A percentile compares a stretch with the other conserved stretches of the same genome.
These are phyloP conservation scores for Eucalyptus microcorys DNA, from an alignment of 345 rosid species.

Conservation along the genomic window DNA sequence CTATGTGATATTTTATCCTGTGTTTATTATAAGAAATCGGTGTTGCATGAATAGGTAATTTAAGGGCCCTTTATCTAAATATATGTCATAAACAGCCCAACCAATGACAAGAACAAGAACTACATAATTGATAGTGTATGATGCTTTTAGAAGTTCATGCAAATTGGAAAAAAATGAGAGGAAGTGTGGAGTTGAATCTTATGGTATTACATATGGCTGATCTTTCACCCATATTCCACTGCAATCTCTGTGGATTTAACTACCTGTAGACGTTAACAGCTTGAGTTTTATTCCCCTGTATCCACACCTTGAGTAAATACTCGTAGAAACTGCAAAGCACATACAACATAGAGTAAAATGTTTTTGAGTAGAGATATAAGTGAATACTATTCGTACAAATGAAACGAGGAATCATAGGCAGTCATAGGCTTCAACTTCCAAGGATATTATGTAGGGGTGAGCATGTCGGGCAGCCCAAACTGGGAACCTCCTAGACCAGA, in stretches of 20 bases:
- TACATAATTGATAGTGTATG: background rate
- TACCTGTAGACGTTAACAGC: constrained; percentile 67
- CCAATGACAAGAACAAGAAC: background rate
- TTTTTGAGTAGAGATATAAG: background rate
- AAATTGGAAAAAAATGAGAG: background rate
- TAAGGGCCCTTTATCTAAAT: background rate
- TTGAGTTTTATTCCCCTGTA: constrained; percentile 88
- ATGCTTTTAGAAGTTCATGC: background rate
- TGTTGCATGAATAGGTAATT: background rate
- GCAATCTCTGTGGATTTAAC: background rate
- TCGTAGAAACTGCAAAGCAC: constrained; percentile 71
- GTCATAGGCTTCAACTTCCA: background rate
- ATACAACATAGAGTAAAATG: background rate
- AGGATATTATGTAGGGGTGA: background rate
- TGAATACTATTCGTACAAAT: background rate
- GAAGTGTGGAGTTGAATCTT: background rate
- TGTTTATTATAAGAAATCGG: background rate
- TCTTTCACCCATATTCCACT: background rate
- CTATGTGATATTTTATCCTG: background rate
- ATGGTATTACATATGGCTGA: background rate
- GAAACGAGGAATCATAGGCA: background rate
- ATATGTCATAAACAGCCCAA: background rate
- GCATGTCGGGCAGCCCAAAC: no score
- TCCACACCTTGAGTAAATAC: constrained; percentile 93
- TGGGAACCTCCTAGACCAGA: no score